Conservation (phyloP, 805 yeast genomes). For the Candida loeiensis region DNA sequence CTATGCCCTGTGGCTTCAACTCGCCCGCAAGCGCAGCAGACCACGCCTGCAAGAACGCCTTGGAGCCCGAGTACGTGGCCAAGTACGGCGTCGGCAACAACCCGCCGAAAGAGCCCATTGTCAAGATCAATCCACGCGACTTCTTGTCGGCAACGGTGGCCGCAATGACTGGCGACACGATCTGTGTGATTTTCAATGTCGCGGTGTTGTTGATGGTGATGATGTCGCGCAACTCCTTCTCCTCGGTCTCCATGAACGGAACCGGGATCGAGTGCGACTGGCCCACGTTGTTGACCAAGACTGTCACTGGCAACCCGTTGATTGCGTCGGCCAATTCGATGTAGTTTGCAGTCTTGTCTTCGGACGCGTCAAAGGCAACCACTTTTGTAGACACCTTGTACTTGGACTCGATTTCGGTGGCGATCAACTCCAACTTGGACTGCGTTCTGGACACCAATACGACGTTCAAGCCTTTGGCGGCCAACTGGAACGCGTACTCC, state of each 20-base stretch:
- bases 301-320: constrained; percentile 57
- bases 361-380: constrained; percentile 75
- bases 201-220: constrained; percentile 82
- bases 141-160: constrained; percentile 45
- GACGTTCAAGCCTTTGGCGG: constrained; percentile 77
- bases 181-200: constrained; percentile 78
- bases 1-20: constrained; percentile 62
- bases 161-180: constrained; percentile 68
- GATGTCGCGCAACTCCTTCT: constrained; percentile 71
- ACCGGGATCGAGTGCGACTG: constrained; percentile 93
- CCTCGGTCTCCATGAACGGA: constrained; percentile 78
- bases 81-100: constrained; percentile 86
- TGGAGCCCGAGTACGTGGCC: constrained; percentile 94
- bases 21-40: constrained; percentile 86
- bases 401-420: constrained; percentile 58
- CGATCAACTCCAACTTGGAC: constrained; percentile 65
- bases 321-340: constrained; percentile 44
- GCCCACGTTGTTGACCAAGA: constrained; percentile 90
- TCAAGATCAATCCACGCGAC: constrained; percentile 72
- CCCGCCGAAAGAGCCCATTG: constrained; percentile 98
- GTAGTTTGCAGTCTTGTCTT: constrained; percentile 59
- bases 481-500: constrained; percentile 84
- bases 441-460: constrained; percentile 82
- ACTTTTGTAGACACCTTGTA: constrained; percentile 59
- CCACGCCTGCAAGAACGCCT: constrained; percentile 94